These are phyloP conservation scores for Luffa acutangula DNA, from an alignment of 306 rosid genomes.

Conservation along the genomic window DNA sequence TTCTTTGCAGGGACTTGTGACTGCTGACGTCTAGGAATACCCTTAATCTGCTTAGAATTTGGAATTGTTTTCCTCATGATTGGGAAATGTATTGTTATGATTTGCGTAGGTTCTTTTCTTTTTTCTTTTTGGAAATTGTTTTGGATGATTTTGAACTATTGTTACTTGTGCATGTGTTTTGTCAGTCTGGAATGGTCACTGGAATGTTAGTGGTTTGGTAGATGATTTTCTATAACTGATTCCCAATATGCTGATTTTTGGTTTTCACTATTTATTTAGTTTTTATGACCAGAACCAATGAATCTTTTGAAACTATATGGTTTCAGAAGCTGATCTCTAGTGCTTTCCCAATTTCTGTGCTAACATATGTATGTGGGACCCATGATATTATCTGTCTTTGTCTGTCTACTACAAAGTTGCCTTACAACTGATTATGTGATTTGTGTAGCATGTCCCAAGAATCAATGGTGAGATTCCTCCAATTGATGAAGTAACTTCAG, in stretches of 20 bases:
- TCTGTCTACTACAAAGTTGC: conserved; percentile 1
- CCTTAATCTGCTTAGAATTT: background rate
- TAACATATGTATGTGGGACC: background rate
- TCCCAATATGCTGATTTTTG: background rate
- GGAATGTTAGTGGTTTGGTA: background rate
- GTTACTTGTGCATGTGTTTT: background rate
- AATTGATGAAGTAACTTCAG: conserved; percentile 76
- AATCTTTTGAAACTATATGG: background rate
- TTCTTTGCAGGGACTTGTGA: background rate
- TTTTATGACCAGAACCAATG: background rate
- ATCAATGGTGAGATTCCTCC: conserved; percentile 94
- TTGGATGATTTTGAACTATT: background rate
- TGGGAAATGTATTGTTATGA: background rate
- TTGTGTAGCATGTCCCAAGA: conserved; percentile 80
- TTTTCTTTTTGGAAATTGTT: background rate
- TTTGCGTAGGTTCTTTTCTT: background rate
- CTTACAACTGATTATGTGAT: background rate
- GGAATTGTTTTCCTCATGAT: background rate
- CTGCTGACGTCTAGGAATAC: background rate
- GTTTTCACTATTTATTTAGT: background rate
- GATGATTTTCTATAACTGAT: background rate
- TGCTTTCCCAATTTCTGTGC: background rate
- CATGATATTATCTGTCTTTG: background rate
- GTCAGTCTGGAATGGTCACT: background rate
- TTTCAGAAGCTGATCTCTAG: background rate